phyloP scores from a whole-genome alignment of 192 early-diverging fungal genomes.

The Entrophospora sp. region DNA sequence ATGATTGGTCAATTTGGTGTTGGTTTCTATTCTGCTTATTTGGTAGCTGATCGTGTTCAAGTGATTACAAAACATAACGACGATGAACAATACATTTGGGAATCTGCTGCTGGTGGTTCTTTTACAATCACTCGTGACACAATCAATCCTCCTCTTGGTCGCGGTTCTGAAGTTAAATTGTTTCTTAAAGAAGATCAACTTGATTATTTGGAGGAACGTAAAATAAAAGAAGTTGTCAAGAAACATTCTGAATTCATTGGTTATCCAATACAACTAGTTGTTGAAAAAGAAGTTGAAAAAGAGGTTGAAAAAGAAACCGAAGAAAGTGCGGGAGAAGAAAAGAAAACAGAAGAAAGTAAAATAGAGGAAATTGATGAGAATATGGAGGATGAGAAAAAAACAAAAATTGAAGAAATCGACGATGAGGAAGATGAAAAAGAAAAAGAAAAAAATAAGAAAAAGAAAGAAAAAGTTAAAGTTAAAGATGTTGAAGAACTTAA shows the following conservation, averaged over 20 bases:
- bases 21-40: no score
- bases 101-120: no score
- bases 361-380: conserved; percentile 32
- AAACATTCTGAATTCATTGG: no score
- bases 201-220: conserved; percentile 97
- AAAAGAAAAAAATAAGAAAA: conserved; percentile 14
- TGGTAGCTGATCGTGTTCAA: no score
- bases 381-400: not conserved
- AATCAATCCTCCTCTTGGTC: conserved; percentile 81
- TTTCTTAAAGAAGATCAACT: conserved; percentile 97
- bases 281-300: no score
- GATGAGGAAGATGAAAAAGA: conserved; percentile 20
- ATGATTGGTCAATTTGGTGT: no score
- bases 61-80: no score
- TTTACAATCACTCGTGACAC: conserved; percentile 95
- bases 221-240: no score
- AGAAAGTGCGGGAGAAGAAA: conserved; percentile 75
- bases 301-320: conserved; percentile 98
- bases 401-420: conserved; percentile 19
- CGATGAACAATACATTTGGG: no score
- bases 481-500: conserved; percentile 70
- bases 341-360: no score
- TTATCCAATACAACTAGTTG: no score
- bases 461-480: conserved; percentile 1
- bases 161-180: conserved; percentile 91